Base-by-base conservation (phyloP, 345 rosid species). In the Erodium maritimum region DNA sequence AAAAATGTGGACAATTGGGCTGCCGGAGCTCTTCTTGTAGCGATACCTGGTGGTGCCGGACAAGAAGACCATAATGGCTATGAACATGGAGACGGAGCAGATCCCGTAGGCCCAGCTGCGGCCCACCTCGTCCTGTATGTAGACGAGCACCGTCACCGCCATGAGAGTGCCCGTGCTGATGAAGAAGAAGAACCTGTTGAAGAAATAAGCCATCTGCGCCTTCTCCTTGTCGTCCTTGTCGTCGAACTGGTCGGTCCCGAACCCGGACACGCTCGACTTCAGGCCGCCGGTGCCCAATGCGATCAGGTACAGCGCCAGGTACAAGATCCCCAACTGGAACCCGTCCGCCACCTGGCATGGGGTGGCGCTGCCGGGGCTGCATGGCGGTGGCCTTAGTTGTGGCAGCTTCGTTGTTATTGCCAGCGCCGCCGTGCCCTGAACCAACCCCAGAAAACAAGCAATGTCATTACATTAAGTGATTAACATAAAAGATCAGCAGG, bases 11-110 rank as follows among this genome's bases (percentile, higher is more conserved):
- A 87, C 89, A 14, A 87, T 72, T 1, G 95, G 95, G 68, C 91
- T 90, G n/a, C 95, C 94, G 69, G 53, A 42, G 66, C 86, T 69
- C 60, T 82, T 83, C 83, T 90, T 87, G 66, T 85, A 87, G 60
- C 97, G 73, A 34, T 83, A 90, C 23, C 66, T 77, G 61, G 69
- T 81, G 3, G 75, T 80, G 53, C 95, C 91, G 4, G 71, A 80
- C 50, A 87, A 69, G 67, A 90, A 78, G 45, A 85, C 25, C 60
- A 66, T 12, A 21, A 87, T 65, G 19, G 94, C 91, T 21, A 71
- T 46, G 54, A 67, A 58, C 95, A 90, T 85, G 0, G 91, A 80
- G 13, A 73, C 75, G 1, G 83, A 75, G 63, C 85, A 79, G 19
- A 82, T 73, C 46, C 83, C 87, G 19, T 81, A 84, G 53, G 75